phyloP scores from a whole-genome alignment of 441 rosid species.

The Adansonia gregorii region DNA sequence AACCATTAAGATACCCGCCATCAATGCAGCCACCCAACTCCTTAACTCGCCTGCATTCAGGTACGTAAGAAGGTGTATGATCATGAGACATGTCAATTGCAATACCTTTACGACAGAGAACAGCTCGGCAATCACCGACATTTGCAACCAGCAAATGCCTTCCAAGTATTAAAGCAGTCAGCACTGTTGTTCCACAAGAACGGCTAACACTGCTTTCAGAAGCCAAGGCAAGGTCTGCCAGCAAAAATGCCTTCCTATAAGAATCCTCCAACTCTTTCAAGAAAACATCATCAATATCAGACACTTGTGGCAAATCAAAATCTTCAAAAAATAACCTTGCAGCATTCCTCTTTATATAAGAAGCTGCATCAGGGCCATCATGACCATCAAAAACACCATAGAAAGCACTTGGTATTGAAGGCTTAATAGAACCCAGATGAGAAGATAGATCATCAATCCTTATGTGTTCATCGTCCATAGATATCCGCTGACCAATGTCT shows the following conservation, averaged over 20 bases:
- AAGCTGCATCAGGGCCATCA: not conserved
- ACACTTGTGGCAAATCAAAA: slow-evolving; percentile 41
- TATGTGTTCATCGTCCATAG: slow-evolving; percentile 93
- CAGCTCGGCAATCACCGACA: not conserved
- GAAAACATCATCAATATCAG: slow-evolving; percentile 49
- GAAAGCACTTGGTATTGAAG: slow-evolving; percentile 63
- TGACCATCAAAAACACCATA: slow-evolving; percentile 42
- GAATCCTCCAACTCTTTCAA: slow-evolving; percentile 64
- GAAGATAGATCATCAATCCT: slow-evolving; percentile 74
- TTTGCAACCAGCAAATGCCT: slow-evolving; percentile 24
- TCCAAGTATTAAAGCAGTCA: slow-evolving; percentile 72
- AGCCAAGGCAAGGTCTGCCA: slow-evolving; percentile 78
- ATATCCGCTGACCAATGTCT: slow-evolving; percentile 60
- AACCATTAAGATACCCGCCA: not conserved
- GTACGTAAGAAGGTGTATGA: not conserved
- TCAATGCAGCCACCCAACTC: not conserved
- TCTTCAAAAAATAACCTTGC: not conserved
- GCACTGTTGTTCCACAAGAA: slow-evolving; percentile 74
- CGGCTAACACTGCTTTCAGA: slow-evolving; percentile 55
- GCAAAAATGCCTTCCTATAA: slow-evolving; percentile 60
- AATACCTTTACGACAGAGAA: not conserved
- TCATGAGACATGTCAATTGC: not conserved
- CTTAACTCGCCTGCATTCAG: not conserved
- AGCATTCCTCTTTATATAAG: not conserved
- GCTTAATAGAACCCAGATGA: slow-evolving; percentile 62